Evolutionary conservation across 768 basidiomycete genomes (phyloP), one percentile per base, ranked within the genome.

Genomic region (Paxillus ammoniavirescens): DNA sequence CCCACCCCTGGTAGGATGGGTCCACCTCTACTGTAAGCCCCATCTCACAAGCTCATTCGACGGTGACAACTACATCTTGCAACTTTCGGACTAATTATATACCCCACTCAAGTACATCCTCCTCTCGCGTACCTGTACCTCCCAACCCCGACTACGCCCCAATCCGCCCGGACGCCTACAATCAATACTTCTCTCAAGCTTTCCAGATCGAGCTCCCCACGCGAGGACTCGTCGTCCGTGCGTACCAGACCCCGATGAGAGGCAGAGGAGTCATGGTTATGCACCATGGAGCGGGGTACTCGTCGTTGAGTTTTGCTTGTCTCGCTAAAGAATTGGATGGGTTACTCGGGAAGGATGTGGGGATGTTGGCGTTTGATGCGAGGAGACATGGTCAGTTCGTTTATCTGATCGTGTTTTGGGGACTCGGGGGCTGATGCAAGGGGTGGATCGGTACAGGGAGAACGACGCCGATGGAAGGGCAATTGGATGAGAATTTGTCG

Each of bases 221-320:
- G 12, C 75, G 84, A 7, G 75, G 75, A 17, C 81, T 92, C 5
- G 84, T 88, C 45, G 82, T 84, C 60, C 79, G 95, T 30, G 87
- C 84, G 9, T 97, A 98, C 71, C 90, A 95, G 66, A 89, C 91
- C 0, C 81, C 88, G 1, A 83, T 93, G 2, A 57, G 52, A 17
- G 62, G 59, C 0, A 77, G 76, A 15, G 86, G 88, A 0, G 83
- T 96, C 3, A 81, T 98, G 67, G 79, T 98, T 5, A 95, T 91
- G 72, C 94, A 97, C 63, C 96, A 99, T 61, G 97, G 97, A 1
- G 96, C 93, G 0, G 97, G 97, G 13, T 93, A 93, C 65, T 87
- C 88, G 0, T 97, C 84, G 0, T 75, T 98, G 56, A 91, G 83
- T 58, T 99, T 96, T 68, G 94, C 97, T 2, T 87, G 84, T 62